Evolutionary conservation across 257 asterid species (phyloP).

Genomic region (Solanum corneliomulleri): DNA sequence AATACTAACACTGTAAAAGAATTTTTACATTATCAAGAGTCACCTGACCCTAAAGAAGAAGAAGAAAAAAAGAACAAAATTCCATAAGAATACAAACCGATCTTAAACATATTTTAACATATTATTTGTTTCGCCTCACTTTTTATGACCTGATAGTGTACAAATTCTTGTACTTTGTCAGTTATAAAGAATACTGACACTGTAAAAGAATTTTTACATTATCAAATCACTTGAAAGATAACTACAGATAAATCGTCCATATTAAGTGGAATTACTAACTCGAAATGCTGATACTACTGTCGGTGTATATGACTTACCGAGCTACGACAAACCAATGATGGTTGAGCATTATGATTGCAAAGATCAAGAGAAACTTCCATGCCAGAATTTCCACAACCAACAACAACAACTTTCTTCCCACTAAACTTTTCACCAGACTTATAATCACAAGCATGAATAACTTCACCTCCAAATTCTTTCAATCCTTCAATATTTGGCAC

Average conservation of each 20-base stretch:
- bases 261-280: not conserved
- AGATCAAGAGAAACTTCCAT: slow-evolving; percentile 24
- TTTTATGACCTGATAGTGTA: not conserved
- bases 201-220: not conserved
- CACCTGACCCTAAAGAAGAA: too few species aligned
- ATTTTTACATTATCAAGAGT: not conserved
- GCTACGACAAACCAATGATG: slow-evolving; percentile 11
- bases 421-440: slow-evolving; percentile 7
- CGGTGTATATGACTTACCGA: slow-evolving; percentile 1
- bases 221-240: not conserved
- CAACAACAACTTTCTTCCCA: slow-evolving; percentile 17
- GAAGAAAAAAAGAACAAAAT: too few species aligned
- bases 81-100: too few species aligned
- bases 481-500: slow-evolving; percentile 15
- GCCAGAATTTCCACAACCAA: slow-evolving; percentile 26
- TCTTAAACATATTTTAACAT: not conserved
- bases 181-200: too few species aligned
- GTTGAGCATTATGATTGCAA: slow-evolving; percentile 17
- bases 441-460: slow-evolving; percentile 15
- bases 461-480: slow-evolving; percentile 9
- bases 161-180: not conserved
- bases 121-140: not conserved
- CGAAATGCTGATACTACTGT: not conserved
- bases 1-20: not conserved
- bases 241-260: not conserved